Evolutionary conservation across 2,329 filamentous ascomycete genomes (phyloP), one percentile per base, ranked within the genome.

Genomic region (Thelonectria blattea): DNA sequence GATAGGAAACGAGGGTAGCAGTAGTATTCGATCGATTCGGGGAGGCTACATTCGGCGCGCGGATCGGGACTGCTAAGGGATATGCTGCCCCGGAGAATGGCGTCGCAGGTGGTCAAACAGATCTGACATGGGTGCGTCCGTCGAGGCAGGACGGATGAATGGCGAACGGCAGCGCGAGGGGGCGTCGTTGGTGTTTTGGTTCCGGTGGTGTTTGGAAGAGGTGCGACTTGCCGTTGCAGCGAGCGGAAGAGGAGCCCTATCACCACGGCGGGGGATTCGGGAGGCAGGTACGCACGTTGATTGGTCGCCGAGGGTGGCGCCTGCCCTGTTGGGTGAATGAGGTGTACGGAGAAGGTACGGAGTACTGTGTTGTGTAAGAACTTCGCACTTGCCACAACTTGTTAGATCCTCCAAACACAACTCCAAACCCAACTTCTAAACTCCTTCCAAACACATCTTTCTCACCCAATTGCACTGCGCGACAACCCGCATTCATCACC

Each of bases 21-120:
- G 15, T 15, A 37, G 34, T 64, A 63, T 66, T 59, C 57, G 30
- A 55, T 61, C 58, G 63, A 58, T 24, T 62, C 55, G 63, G 64
- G 66, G 65, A 71, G 73, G 71, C 79, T 80, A 82, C 81, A 83
- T 83, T 78, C 81, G 80, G 71, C 67, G 66, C 66, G 66, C 66
- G 66, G 70, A 39, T 71, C 64, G 65, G 71, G 71, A 73, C 70
- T 80, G 78, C 80, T 78, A 78, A 71, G 76, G 74, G 72, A 76
- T 78, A 56, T 73, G 72, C 64, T 74, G 74, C 66, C 73, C 75
- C 69, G 72, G 68, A 61, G 74, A 72, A 65, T 71, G 68, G 67
- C 73, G 68, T 64, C 72, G 71, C 69, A 68, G 69, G 67, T 68
- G 72, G 64, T 71, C 72, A 68, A 73, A 69, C 69, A 73, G 71